phyloP scores from a whole-genome alignment of 345 rosid genomes.

The Eucalyptus grandis region DNA sequence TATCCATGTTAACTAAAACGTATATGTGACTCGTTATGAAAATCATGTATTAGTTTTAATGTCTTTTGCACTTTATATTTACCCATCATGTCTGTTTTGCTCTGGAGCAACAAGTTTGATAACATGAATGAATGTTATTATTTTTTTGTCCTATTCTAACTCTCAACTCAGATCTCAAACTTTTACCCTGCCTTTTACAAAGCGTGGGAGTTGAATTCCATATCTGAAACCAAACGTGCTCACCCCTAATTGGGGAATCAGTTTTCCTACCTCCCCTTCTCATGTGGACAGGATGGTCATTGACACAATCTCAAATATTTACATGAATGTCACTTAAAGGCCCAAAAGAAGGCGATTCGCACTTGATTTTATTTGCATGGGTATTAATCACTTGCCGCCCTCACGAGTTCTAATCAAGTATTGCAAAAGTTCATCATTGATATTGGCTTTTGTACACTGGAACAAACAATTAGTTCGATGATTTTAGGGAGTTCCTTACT shows the following conservation, averaged over 20 bases:
- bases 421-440: not conserved
- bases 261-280: too few species aligned
- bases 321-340: not conserved
- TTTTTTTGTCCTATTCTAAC: too few species aligned
- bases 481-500: not conserved
- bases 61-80: not conserved
- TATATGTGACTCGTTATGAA: not conserved
- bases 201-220: too few species aligned
- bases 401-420: not conserved
- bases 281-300: too few species aligned
- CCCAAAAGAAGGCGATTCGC: not conserved
- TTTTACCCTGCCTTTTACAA: rapidly evolving
- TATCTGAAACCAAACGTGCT: too few species aligned
- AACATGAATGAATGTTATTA: not conserved
- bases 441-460: not conserved
- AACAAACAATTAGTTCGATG: not conserved
- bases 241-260: too few species aligned
- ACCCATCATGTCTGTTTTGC: not conserved
- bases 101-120: not conserved
- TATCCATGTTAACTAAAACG: not conserved
- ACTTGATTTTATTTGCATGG: not conserved
- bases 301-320: too few species aligned
- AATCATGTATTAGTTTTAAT: not conserved
- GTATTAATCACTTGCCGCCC: not conserved
- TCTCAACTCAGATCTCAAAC: too few species aligned